Percentiles rank a stretch among this genome's conserved stretches.
Conservation (phyloP, 768 basidiomycete species). For the Suillus plorans region DNA sequence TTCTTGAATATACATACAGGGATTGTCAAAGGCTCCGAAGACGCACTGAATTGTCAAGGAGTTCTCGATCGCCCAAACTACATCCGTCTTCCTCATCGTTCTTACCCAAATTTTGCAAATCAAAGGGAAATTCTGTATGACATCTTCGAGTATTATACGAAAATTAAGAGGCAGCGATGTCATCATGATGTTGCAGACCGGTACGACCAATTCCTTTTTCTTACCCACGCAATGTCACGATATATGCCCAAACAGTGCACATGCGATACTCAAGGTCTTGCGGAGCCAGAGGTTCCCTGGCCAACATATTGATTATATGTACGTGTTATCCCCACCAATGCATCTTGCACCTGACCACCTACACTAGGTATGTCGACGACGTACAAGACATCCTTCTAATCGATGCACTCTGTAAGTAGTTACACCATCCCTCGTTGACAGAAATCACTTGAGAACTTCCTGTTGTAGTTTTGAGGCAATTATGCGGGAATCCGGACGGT, state of each 20-base stretch:
- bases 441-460: constrained; percentile 1
- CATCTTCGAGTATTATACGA: constrained; percentile 53
- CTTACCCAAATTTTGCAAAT: constrained; percentile 53
- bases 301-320: constrained; percentile 56
- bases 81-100: constrained; percentile 46
- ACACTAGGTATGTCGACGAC: constrained; percentile 67
- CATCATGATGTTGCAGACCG: constrained; percentile 63
- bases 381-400: constrained; percentile 71
- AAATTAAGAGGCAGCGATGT: constrained; percentile 38
- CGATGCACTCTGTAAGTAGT: constrained; percentile 52
- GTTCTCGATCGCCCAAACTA: constrained; percentile 48
- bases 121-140: constrained; percentile 49
- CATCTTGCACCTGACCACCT: background rate
- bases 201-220: constrained; percentile 24
- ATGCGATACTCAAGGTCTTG: constrained; percentile 43
- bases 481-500: constrained; percentile 66
- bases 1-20: constrained; percentile 29
- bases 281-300: constrained; percentile 22
- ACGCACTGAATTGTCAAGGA: constrained; percentile 36
- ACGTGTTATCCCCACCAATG: constrained; percentile 15
- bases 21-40: constrained; percentile 67
- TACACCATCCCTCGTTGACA: background rate
- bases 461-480: constrained; percentile 51
- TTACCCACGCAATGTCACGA: background rate
- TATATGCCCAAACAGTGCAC: constrained; percentile 41